Evolutionary conservation across 1,284 basidiomycete species (phyloP), one percentile per base, ranked within the genome.

Genomic region (Pisolithus thermaeus): DNA sequence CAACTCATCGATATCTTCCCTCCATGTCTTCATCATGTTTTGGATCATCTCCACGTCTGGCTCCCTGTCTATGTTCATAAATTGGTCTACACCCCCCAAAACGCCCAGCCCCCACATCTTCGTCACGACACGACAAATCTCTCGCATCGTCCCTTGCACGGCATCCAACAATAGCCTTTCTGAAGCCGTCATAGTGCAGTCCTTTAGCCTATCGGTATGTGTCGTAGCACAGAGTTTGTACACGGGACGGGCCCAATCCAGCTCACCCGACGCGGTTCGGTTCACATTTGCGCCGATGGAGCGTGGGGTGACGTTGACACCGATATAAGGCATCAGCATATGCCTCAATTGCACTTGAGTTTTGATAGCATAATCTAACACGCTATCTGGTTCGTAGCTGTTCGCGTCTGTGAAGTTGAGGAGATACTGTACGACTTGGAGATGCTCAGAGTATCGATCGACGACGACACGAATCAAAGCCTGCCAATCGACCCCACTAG

Each of bases 121-220:
- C 2, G 70, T 71, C 42, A 75, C 47, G 7, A 74, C 68, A 0
- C 75, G 67, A 52, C 78, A 80, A 22, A 80, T 76, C 59, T 79
- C 76, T 27, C 59, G 67, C 1, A 52, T 64, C 0, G 70, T 71
- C 2, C 60, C 69, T 43, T 69, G 66, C 7, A 73, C 55, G 2
- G 72, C 62, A 8, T 47, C 45, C 27, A 70, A 60, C 42, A 78
- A 56, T 7, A 70, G 39, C 14, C n/a, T 55, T 53, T 78, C 74
- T 1, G 71, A 70, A 3, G 52, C 46, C 0, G 72, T 73, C 56
- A 76, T 59, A 0, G 46, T 41, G 8, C 55, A 46, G 3, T 49
- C 48, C 3, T 59, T 49, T 27, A 75, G 57, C 3, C 11, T 3
- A n/a, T n/a, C n/a, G n/a, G n/a, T n/a, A n/a, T n/a, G n/a, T n/a